Base-by-base conservation (phyloP, 108 stramenopile species). In the Nannochloropsis gaditana region DNA sequence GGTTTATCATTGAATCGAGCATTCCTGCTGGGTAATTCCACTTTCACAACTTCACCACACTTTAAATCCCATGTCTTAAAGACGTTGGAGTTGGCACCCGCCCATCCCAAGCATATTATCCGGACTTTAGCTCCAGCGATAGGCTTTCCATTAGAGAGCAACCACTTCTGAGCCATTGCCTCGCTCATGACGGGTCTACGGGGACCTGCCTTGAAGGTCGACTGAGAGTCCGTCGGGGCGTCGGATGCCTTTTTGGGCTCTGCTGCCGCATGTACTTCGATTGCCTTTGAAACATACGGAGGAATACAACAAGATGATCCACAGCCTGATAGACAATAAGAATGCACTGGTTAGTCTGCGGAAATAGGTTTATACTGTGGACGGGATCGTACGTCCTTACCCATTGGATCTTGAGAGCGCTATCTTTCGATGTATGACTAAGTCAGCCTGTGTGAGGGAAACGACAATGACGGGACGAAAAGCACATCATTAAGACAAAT, bases 291-390 rank as follows among this genome's bases (percentile, higher is more conserved):
- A n/a, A 73, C 59, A n/a, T 73, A 2, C n/a, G 59, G 59, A 73
- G 59, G 59, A 15, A 73, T n/a, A 73, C 59, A 73, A n/a, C 59
- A 73, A 73, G 59, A 73, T 73, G 59, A n/a, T 73, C 59, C 59
- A 73, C 59, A 73, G n/a, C 59, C 59, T 73, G 59, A n/a, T 10
- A 1, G 31, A 31, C 31, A 31, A 31, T 31, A 31, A 31, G 31
- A 31, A 31, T 31, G 31, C 31, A 31, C 31, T 31, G 31, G 31
- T 31, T 31, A 31, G 31, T 31, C 31, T 31, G 31, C 31, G 31
- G 31, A 31, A 31, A 31, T 0, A 31, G 31, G 31, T 0, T 31
- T 31, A 31, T 31, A 31, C 0, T 31, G 31, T 31, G 31, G 31
- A 31, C 31, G 31, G 31, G 31, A 31, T 31, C 31, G 31, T 31